Evolutionary conservation across 768 basidiomycete species (phyloP).

Genomic region (Sarcomyxa edulis): DNA sequence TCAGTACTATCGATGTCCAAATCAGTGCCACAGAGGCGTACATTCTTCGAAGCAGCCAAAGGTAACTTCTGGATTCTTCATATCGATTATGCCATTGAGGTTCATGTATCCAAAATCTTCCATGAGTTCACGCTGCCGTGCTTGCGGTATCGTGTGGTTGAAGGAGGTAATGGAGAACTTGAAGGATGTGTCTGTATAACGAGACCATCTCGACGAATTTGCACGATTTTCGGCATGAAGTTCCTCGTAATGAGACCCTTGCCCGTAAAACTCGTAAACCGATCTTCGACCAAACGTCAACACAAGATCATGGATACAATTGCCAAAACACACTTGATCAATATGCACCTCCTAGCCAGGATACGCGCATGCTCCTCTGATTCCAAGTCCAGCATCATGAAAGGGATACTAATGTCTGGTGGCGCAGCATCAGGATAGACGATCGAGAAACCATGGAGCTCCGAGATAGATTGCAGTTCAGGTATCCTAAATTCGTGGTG

Average conservation of each 20-base stretch:
- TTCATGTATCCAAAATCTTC: constrained; percentile 85
- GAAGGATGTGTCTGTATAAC: constrained; percentile 70
- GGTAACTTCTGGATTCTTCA: constrained; percentile 72
- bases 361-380: constrained; percentile 66
- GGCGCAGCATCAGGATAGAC: constrained; percentile 41
- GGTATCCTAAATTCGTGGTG: constrained; percentile 83
- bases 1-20: constrained; percentile 14
- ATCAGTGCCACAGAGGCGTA: constrained; percentile 19
- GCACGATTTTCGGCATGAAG: constrained; percentile 53
- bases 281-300: constrained; percentile 39
- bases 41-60: constrained; percentile 86
- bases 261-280: constrained; percentile 73
- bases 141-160: constrained; percentile 68
- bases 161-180: constrained; percentile 73
- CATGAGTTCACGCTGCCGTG: constrained; percentile 60
- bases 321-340: constrained; percentile 59
- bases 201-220: constrained; percentile 45
- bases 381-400: constrained; percentile 66
- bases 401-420: constrained; percentile 57
- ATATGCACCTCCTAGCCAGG: constrained; percentile 73
- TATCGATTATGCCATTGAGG: constrained; percentile 73
- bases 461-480: constrained; percentile 72
- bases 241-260: constrained; percentile 62
- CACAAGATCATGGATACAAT: neutral
- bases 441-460: constrained; percentile 64